Percentiles rank a stretch among this genome's conserved stretches.
Conservation (phyloP, 2,329 filamentous ascomycete genomes). For the Hymenoscyphus salicellus region DNA sequence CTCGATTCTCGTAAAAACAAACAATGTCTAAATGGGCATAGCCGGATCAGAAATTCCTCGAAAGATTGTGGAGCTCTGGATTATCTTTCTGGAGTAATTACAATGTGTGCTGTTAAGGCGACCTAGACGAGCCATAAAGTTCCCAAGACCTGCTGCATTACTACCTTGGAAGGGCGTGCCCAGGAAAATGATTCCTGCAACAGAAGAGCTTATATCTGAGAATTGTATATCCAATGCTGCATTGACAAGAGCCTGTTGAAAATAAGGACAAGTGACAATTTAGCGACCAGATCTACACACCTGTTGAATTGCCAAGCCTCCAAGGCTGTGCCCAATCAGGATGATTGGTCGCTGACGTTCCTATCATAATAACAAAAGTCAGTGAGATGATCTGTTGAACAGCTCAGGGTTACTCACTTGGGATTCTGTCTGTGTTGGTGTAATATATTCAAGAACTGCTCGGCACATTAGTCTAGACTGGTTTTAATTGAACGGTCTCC, state of each 20-base stretch:
- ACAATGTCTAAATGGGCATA: conserved; percentile 12
- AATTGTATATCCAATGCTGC: conserved; percentile 12
- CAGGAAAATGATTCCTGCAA: conserved; percentile 21
- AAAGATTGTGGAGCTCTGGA: conserved; percentile 5
- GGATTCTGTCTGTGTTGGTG: conserved; percentile 15
- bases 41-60: conserved; percentile 12
- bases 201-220: conserved; percentile 14
- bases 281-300: conserved; percentile 6
- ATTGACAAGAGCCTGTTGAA: conserved; percentile 18
- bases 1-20: conserved; percentile 15
- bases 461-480: conserved; percentile 17
- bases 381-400: background rate
- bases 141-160: conserved; percentile 10
- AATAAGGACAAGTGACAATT: background rate
- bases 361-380: conserved; percentile 9
- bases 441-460: conserved; percentile 18
- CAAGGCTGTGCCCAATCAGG: conserved; percentile 24
- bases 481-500: conserved; percentile 18
- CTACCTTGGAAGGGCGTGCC: conserved; percentile 22
- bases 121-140: conserved; percentile 4
- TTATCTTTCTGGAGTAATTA: conserved; percentile 15
- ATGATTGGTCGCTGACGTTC: conserved; percentile 18
- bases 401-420: conserved; percentile 8
- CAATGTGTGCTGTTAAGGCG: conserved; percentile 4
- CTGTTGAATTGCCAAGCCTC: conserved; percentile 20